These are phyloP conservation scores for Bocquillonia castaneifolia DNA, from an alignment of 441 rosid genomes.

Conservation along the genomic window DNA sequence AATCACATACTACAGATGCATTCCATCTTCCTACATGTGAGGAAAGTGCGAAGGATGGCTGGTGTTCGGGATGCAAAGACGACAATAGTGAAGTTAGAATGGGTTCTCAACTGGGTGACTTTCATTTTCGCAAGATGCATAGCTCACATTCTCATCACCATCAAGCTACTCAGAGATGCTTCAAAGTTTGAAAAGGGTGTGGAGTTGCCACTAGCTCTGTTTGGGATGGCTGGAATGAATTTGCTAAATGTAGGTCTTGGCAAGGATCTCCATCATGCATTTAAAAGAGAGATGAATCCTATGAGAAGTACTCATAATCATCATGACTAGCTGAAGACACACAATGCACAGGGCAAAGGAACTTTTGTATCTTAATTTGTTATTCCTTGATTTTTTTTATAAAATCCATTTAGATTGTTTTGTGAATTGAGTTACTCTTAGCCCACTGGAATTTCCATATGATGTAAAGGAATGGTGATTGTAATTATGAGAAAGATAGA, in stretches of 20 bases:
- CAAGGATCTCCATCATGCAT: conserved; percentile 66
- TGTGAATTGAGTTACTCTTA: background rate
- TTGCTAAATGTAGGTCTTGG: conserved; percentile 65
- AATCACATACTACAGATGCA: conserved; percentile 51
- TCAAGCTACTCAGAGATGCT: conserved; percentile 65
- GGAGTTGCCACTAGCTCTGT: conserved; percentile 78
- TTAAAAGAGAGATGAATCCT: conserved; percentile 50
- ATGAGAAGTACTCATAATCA: conserved; percentile 24
- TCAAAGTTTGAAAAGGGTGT: conserved; percentile 64
- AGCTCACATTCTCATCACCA: conserved; percentile 62
- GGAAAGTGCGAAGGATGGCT: conserved; percentile 84
- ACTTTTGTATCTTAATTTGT: background rate
- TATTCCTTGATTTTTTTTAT: background rate
- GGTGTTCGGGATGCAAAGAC: conserved; percentile 69
- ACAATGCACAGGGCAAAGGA: background rate
- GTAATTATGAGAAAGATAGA: background rate
- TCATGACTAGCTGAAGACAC: conserved; percentile 18
- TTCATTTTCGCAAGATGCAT: conserved; percentile 53
- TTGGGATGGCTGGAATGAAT: conserved; percentile 90
- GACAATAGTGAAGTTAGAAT: conserved; percentile 56
- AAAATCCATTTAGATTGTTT: background rate
- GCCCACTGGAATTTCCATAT: background rate
- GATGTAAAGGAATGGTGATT: background rate
- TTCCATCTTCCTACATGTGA: conserved; percentile 76
- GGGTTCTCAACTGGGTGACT: conserved; percentile 72